phyloP scores from a whole-genome alignment of 108 stramenopile species.

The Thalassiosira profunda region DNA sequence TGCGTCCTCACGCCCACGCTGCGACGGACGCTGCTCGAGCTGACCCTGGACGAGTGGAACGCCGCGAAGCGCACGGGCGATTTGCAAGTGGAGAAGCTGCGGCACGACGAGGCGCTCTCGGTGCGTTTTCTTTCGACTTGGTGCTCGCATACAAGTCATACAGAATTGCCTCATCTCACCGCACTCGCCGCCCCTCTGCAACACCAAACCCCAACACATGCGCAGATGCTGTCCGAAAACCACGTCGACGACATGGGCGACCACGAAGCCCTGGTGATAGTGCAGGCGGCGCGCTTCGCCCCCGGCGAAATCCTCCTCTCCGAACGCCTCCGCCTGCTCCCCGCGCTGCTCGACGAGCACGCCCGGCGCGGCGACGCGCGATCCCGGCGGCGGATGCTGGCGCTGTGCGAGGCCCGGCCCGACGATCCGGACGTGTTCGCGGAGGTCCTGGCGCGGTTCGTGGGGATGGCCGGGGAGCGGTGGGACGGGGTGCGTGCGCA shows the following conservation, averaged over 20 bases:
- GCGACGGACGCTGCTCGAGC: constrained; percentile 77
- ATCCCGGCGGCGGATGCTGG: constrained; percentile 82
- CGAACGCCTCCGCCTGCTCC: constrained; percentile 83
- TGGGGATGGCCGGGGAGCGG: constrained; percentile 62
- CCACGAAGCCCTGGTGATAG: constrained; percentile 85
- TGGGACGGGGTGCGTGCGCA: constrained; percentile 17
- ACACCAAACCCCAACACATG: constrained; percentile 54
- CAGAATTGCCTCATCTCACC: background rate
- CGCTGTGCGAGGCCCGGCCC: constrained; percentile 81
- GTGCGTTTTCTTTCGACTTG: constrained; percentile 29
- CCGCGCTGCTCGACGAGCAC: constrained; percentile 82
- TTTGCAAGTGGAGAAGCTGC: constrained; percentile 67
- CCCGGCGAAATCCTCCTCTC: constrained; percentile 84
- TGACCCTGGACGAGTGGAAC: constrained; percentile 90
- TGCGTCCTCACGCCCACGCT: constrained; percentile 74
- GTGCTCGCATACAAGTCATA: background rate
- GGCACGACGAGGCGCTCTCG: constrained; percentile 78
- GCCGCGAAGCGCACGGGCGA: constrained; percentile 77
- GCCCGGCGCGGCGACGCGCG: constrained; percentile 76
- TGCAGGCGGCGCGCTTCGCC: constrained; percentile 77
- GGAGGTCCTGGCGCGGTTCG: constrained; percentile 87
- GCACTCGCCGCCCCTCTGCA: no score
- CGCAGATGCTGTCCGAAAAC: constrained; percentile 50
- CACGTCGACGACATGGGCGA: constrained; percentile 74
- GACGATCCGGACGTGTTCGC: constrained; percentile 87